A percentile compares a stretch with the other conserved stretches of the same genome.
Evolutionary conservation across 2,329 filamentous ascomycete genomes (phyloP).

Genomic region (Nemania sp.): DNA sequence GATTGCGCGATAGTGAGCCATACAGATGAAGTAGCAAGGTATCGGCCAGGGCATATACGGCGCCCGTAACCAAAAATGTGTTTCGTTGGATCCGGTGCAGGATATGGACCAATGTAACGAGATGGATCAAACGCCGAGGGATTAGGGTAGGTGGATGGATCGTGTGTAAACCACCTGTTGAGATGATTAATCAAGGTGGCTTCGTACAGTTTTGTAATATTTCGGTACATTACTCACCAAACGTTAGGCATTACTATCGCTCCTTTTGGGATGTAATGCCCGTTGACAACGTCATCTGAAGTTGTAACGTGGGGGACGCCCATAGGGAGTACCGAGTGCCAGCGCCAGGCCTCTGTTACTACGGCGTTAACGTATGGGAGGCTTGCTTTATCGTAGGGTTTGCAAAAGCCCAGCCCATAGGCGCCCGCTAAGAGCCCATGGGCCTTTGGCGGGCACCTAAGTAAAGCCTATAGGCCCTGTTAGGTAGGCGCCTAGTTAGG

Average conservation of each 20-base stretch:
- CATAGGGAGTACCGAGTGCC: conserved; percentile 47
- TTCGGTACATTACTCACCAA: conserved; percentile 32
- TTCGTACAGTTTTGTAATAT: no score
- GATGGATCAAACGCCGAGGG: conserved; percentile 52
- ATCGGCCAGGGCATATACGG: conserved; percentile 52
- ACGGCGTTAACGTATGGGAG: conserved; percentile 48
- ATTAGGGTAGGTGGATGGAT: conserved; percentile 72
- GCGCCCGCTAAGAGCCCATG: no score
- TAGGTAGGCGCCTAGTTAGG: no score
- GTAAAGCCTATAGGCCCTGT: no score
- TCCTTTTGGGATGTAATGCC: conserved; percentile 40
- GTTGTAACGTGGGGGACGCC: conserved; percentile 31
- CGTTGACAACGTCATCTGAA: conserved; percentile 32
- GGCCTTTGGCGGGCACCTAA: no score
- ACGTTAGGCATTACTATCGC: conserved; percentile 36
- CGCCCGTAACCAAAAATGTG: conserved; percentile 54
- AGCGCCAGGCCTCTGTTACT: conserved; percentile 45
- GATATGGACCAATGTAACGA: conserved; percentile 50
- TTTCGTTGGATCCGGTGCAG: conserved; percentile 47
- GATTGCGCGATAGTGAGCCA: conserved; percentile 55
- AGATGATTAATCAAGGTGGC: neutral
- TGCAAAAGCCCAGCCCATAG: no score
- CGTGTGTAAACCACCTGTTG: conserved; percentile 64
- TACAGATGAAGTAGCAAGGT: conserved; percentile 50
- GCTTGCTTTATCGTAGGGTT: conserved; percentile 42